Base-by-base conservation (phyloP, 2,329 filamentous ascomycete species). In the Amylocarpus encephaloides region DNA sequence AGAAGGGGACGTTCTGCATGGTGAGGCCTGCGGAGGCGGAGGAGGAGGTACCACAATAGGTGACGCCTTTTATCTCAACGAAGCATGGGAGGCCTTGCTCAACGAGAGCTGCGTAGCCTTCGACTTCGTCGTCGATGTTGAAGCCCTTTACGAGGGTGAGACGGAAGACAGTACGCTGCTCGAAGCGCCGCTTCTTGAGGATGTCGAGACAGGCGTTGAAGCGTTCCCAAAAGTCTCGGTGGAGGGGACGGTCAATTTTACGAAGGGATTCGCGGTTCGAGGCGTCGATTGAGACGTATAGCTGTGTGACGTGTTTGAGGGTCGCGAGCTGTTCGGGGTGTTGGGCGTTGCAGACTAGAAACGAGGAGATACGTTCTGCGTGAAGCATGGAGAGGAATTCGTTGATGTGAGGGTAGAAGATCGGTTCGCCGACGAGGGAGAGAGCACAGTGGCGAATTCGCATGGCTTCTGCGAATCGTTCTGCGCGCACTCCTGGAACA, bases 1-100 rank as follows among this genome's bases (percentile, higher is more conserved):
- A 97, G 65, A 95, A 97, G 0, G 92, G 92, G 9, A 97, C 93
- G 64, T 97, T 97, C 62, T 88, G 82, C 92, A 97, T 97, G n/a
- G 83, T 93, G 42, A 97, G 74, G 0, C 92, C 92, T 0, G 89
- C 91, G 47, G 84, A 85, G 3, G 86, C 84, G 7, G 87, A 87
- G 1, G 89, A 89, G 6, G 85, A 85, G 0, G 92, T 97, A 36
- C 93, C 93, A 69, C 93, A 97, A 72, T 93, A 97, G 0, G 92
- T 97, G 34, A 97, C 92, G 48, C 92, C 92, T 73, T 97, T 97
- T 68, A 97, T 79, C 72, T 97, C 92, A 43, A 97, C 82, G 65
- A 97, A 95, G 67, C 88, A 92, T 0, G 92, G 92, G 18, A 95
- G 75, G 0, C 86, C 91, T 58, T 83, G 82, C 64, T 91, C 87